Evolutionary conservation across 306 rosid genomes (phyloP).

Genomic region (Prinsepia uniflora): DNA sequence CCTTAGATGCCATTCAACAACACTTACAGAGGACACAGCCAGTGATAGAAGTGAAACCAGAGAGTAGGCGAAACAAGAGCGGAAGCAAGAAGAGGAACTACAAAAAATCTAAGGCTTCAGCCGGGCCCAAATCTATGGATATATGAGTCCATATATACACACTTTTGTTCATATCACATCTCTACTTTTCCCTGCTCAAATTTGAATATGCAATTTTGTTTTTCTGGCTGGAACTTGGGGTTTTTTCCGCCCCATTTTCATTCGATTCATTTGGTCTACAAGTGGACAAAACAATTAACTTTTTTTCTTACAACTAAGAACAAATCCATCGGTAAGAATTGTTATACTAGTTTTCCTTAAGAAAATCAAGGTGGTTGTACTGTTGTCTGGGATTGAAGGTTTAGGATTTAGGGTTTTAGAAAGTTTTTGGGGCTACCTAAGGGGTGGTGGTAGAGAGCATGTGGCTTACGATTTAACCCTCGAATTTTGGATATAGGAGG

Average conservation of each 20-base stretch:
- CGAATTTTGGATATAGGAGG: too few species aligned
- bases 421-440: too few species aligned
- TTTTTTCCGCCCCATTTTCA: not conserved
- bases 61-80: conserved; percentile 47
- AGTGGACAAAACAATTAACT: not conserved
- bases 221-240: not conserved
- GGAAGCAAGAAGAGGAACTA: conserved; percentile 58
- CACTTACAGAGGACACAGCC: conserved; percentile 66
- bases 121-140: conserved; percentile 46
- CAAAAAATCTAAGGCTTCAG: conserved; percentile 44
- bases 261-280: not conserved
- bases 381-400: too few species aligned
- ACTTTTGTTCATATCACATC: conserved; percentile 5
- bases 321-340: too few species aligned
- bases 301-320: too few species aligned
- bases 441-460: too few species aligned
- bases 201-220: conserved; percentile 10
- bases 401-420: too few species aligned
- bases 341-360: too few species aligned
- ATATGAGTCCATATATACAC: conserved; percentile 2
- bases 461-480: too few species aligned
- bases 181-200: conserved; percentile 9
- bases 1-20: conserved; percentile 50
- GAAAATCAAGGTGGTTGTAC: too few species aligned
- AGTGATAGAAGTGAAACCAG: conserved; percentile 44